Conservation (phyloP, 2,329 filamentous ascomycete species). For the Fusarium haematococcum region DNA sequence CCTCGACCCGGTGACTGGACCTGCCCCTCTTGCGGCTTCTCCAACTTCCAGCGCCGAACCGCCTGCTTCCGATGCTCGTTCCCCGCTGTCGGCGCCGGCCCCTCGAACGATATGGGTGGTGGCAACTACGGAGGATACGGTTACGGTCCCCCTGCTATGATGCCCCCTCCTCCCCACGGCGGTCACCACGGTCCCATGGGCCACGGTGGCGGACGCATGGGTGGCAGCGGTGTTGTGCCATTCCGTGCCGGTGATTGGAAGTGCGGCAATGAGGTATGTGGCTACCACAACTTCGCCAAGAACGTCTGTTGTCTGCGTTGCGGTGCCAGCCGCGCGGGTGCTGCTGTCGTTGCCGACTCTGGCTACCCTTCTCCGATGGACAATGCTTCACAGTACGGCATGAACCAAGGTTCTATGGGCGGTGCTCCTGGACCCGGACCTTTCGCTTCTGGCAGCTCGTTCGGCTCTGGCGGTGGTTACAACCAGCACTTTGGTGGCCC, state of each 20-base stretch:
- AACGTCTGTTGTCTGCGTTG: conserved; percentile 98
- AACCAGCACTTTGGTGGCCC: conserved; percentile 88
- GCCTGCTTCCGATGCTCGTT: conserved; percentile 99
- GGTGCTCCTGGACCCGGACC: conserved; percentile 83
- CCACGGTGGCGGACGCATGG: conserved; percentile 76
- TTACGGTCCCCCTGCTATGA: conserved; percentile 81
- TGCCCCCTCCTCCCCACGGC: conserved; percentile 80
- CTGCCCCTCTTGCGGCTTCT: conserved; percentile 98
- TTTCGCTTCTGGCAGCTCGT: conserved; percentile 77
- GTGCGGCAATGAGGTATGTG: conserved; percentile 95
- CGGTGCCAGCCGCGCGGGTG: conserved; percentile 92
- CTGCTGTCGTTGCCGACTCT: conserved; percentile 93
- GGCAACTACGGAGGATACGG: conserved; percentile 72
- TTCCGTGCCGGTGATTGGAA: conserved; percentile 99
- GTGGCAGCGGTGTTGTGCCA: conserved; percentile 87
- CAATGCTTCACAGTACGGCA: conserved; percentile 82
- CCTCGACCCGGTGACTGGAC: conserved; percentile 98
- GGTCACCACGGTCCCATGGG: conserved; percentile 69
- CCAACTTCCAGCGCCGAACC: conserved; percentile 98
- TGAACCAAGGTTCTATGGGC: conserved; percentile 89
- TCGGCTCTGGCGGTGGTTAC: conserved; percentile 73
- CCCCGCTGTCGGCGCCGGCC: conserved; percentile 88
- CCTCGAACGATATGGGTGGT: conserved; percentile 71
- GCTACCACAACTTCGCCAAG: conserved; percentile 99
- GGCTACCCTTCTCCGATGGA: conserved; percentile 94